Percentiles rank a stretch among this genome's conserved stretches.
Conservation (phyloP, 2,329 filamentous ascomycete genomes). For the Blastomyces emzantsi region DNA sequence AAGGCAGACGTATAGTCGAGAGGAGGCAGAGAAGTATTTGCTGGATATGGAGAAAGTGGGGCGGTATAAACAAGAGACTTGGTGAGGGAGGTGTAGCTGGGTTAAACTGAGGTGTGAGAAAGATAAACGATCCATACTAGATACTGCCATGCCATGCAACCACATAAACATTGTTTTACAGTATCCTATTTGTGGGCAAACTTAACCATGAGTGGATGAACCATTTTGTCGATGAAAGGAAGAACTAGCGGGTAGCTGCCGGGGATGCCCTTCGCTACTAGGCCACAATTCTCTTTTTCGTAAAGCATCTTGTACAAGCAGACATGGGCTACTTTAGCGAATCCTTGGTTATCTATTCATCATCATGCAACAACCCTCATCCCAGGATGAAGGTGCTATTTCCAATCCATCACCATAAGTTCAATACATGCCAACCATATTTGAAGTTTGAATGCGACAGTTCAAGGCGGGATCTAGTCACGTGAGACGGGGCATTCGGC, state of each 20-base stretch:
- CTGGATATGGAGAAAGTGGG: conserved; percentile 52
- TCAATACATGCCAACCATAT: not conserved
- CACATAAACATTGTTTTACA: not conserved
- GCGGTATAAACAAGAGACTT: conserved; percentile 61
- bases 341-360: no score
- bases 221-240: not conserved
- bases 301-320: not conserved
- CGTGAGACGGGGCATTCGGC: conserved; percentile 5
- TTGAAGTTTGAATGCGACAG: not conserved
- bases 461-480: not conserved
- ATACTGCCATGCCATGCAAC: not conserved
- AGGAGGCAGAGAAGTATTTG: conserved; percentile 49
- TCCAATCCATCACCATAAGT: no score
- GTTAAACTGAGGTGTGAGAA: not conserved
- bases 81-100: conserved; percentile 37
- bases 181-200: not conserved
- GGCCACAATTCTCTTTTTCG: not conserved
- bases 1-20: conserved; percentile 25
- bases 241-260: not conserved
- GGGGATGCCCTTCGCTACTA: no score
- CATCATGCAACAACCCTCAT: no score
- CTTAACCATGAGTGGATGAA: not conserved
- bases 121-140: not conserved
- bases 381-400: no score
- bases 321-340: no score